Percentiles rank a stretch among this genome's conserved stretches.
phyloP scores from a whole-genome alignment of 1,284 basidiomycete species.

The Lentinus polychrous region DNA sequence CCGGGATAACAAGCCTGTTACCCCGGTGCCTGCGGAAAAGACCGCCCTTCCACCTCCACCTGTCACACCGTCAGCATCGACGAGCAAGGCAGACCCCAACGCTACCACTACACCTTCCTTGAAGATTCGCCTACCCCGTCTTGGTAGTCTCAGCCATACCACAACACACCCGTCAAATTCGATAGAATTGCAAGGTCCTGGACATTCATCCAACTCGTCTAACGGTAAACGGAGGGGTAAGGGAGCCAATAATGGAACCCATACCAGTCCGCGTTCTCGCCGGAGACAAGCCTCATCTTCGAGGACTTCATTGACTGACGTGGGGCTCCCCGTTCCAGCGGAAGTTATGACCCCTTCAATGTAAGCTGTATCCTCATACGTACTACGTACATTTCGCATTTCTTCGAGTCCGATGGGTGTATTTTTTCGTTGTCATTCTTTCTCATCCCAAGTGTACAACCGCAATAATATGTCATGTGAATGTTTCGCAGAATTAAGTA shows the following conservation, averaged over 20 bases:
- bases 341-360: too few species aligned
- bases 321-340: not conserved
- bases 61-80: not conserved
- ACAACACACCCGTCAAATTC: not conserved
- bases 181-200: not conserved
- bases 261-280: not conserved
- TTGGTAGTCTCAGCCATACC: slow-evolving; percentile 23
- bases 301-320: not conserved
- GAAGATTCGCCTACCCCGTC: slow-evolving; percentile 51
- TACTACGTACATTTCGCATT: too few species aligned
- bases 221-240: not conserved
- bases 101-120: slow-evolving; percentile 33
- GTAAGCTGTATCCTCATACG: too few species aligned
- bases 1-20: not conserved
- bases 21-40: not conserved
- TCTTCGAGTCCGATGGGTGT: too few species aligned
- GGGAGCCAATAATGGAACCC: not conserved
- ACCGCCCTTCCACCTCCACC: slow-evolving; percentile 4
- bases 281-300: not conserved
- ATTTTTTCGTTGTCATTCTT: too few species aligned
- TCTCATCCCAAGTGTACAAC: too few species aligned
- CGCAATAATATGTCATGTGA: too few species aligned
- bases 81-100: slow-evolving; percentile 4
- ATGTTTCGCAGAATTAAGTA: too few species aligned
- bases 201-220: not conserved